phyloP scores from a whole-genome alignment of 140 eudicot species.

The Anethum foeniculum region DNA sequence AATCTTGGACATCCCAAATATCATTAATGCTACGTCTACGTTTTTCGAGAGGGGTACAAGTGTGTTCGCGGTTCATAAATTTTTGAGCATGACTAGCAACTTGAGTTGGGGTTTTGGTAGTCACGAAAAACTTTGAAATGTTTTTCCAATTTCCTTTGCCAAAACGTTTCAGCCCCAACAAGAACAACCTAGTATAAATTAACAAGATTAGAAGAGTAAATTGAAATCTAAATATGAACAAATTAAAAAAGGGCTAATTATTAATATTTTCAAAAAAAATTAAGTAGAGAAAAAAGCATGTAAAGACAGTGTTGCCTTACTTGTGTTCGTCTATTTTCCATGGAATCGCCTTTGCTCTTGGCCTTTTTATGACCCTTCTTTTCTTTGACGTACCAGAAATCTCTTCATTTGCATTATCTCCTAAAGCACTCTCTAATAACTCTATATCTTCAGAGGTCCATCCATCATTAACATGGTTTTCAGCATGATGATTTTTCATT shows the following conservation, averaged over 20 bases:
- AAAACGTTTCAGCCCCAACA: background rate
- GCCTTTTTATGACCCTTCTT: background rate
- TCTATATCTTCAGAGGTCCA: background rate
- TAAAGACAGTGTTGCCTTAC: background rate
- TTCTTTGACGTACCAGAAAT: background rate
- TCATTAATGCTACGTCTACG: background rate
- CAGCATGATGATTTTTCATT: background rate
- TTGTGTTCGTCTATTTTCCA: background rate
- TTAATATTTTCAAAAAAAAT: background rate
- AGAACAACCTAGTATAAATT: background rate
- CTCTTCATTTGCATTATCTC: background rate
- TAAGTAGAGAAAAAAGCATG: background rate
- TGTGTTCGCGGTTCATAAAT: background rate
- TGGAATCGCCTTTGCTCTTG: background rate
- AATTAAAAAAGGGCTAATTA: fast-evolving
- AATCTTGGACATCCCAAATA: background rate
- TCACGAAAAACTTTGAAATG: background rate
- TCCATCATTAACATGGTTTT: background rate
- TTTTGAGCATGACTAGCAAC: background rate
- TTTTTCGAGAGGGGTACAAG: background rate
- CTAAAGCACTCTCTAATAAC: background rate
- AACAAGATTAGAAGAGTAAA: background rate
- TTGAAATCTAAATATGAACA: background rate
- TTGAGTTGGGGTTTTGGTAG: background rate
- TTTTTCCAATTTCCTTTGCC: background rate